These are phyloP conservation scores for Sextonia rubra DNA, from an alignment of 164 flowering plant species.

Conservation along the genomic window DNA sequence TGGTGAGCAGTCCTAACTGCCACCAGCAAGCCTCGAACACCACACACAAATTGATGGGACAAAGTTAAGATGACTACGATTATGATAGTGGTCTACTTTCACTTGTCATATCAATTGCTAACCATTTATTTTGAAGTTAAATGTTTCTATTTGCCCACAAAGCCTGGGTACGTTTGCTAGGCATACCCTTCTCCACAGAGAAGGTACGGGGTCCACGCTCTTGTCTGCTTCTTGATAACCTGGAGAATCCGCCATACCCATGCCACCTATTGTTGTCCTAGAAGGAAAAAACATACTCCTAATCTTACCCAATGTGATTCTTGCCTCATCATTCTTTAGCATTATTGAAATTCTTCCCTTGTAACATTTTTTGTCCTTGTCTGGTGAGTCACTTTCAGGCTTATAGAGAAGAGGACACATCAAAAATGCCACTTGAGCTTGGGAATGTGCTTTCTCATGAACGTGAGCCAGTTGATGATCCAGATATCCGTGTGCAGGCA, in stretches of 20 bases:
- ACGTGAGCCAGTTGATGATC: slow-evolving; percentile 76
- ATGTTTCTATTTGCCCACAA: not conserved
- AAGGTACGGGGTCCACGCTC: too few species aligned
- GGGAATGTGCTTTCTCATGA: slow-evolving; percentile 77
- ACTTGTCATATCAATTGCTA: not conserved
- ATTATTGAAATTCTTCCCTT: not conserved
- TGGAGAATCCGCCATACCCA: too few species aligned
- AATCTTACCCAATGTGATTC: not conserved
- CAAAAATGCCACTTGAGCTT: slow-evolving; percentile 94
- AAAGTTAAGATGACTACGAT: too few species aligned
- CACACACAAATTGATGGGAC: too few species aligned
- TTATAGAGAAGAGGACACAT: slow-evolving; percentile 63
- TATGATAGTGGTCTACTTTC: not conserved
- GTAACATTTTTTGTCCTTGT: not conserved
- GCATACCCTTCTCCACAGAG: too few species aligned
- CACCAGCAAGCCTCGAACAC: too few species aligned
- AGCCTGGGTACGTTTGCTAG: too few species aligned
- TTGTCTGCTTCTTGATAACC: too few species aligned
- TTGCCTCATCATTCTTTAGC: not conserved
- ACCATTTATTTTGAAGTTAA: not conserved
- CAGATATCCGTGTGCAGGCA: slow-evolving; percentile 78
- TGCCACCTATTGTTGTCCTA: too few species aligned
- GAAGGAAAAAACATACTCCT: not conserved
- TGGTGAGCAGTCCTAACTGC: too few species aligned
- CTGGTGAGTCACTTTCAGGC: slow-evolving; percentile 36